These are phyloP conservation scores for Daedalea quercina DNA, from an alignment of 768 basidiomycete genomes.

Conservation along the genomic window DNA sequence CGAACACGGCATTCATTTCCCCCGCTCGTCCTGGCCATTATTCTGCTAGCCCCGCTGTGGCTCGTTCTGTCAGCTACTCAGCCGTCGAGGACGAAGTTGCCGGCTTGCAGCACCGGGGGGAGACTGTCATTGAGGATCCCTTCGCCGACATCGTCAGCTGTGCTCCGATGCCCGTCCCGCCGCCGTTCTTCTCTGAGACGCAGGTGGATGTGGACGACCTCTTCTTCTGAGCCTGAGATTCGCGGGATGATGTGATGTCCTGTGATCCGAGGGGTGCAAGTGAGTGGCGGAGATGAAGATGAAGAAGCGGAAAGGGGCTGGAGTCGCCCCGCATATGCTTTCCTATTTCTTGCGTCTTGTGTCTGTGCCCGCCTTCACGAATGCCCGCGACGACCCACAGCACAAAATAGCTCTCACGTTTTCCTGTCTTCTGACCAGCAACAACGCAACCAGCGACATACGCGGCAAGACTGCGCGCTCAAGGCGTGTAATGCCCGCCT, in stretches of 20 bases:
- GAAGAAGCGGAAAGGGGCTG: background rate
- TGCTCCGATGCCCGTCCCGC: constrained; percentile 6
- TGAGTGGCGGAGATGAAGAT: background rate
- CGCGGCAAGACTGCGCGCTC: background rate
- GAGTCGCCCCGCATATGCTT: background rate
- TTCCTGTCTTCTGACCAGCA: background rate
- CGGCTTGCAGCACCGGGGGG: background rate
- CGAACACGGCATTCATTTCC: background rate
- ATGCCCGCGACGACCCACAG: background rate
- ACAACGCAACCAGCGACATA: background rate
- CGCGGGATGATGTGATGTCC: background rate
- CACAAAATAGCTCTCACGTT: background rate
- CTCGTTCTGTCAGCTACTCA: constrained; percentile 22
- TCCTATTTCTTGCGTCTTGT: background rate
- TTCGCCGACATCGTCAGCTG: constrained; percentile 11
- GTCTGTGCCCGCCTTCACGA: background rate
- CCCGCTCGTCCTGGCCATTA: background rate
- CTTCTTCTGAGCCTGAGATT: constrained; percentile 10
- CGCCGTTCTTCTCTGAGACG: constrained; percentile 16
- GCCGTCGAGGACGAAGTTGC: constrained; percentile 19
- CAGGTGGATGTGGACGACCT: constrained; percentile 14
- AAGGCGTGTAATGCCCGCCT: background rate
- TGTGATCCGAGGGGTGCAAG: background rate
- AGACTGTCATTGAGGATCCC: constrained; percentile 3
- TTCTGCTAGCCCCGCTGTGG: background rate